Percentiles rank a stretch among this genome's conserved stretches.
Conservation (phyloP, 176 grass and related monocot species). For the Elaeis guineensis region DNA sequence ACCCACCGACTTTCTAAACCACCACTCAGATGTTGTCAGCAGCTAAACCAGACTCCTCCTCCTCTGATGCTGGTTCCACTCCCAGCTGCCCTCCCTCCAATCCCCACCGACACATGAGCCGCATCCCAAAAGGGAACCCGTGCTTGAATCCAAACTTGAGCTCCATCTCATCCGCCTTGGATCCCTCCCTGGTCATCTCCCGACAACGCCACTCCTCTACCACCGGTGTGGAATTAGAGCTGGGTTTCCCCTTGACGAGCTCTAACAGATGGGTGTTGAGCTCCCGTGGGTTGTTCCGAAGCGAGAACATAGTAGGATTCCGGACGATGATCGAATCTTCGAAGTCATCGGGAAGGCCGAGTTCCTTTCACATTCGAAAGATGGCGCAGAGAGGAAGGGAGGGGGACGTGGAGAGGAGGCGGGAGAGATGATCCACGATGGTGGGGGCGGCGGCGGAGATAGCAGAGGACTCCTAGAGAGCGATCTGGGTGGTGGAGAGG, state of each 20-base stretch:
- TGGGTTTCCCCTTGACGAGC: conserved; percentile 27
- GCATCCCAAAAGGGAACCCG: conserved; percentile 63
- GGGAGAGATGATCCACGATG: conserved; percentile 24
- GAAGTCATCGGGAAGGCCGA: no score
- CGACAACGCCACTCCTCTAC: conserved; percentile 27
- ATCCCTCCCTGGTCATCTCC: no score
- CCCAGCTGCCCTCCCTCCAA: conserved; percentile 40
- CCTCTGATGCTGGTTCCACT: no score
- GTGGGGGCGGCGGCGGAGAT: not conserved
- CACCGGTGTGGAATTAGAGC: conserved; percentile 15
- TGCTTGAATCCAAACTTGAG: conserved; percentile 42
- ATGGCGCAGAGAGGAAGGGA: no score
- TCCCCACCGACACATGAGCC: conserved; percentile 32
- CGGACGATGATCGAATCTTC: conserved; percentile 33
- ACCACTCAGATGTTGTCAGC: no score
- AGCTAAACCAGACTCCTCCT: no score
- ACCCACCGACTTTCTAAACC: no score
- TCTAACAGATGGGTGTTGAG: conserved; percentile 50
- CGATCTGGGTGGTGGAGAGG: conserved; percentile 30
- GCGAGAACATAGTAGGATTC: conserved; percentile 41
- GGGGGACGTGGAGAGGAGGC: no score
- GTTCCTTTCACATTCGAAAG: no score
- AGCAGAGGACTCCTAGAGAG: conserved; percentile 19
- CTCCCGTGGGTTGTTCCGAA: conserved; percentile 35
- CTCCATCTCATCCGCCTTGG: conserved; percentile 5